Conservation (phyloP, 108 stramenopile genomes). For the Cyclotella cryptica region DNA sequence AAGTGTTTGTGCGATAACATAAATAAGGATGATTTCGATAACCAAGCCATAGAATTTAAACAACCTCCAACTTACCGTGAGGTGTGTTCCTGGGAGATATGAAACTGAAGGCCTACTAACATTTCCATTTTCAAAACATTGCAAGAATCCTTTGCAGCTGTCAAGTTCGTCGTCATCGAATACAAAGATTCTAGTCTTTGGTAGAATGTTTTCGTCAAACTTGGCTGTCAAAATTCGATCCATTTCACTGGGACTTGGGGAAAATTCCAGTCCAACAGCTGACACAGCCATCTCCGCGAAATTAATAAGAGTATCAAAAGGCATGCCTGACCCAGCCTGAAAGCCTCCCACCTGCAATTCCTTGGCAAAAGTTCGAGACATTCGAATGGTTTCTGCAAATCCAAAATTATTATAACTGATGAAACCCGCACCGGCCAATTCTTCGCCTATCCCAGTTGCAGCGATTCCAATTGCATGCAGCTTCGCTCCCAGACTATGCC, state of each 20-base stretch:
- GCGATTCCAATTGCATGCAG: constrained; percentile 74
- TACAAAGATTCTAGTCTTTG: constrained; percentile 73
- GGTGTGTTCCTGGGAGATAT: constrained; percentile 70
- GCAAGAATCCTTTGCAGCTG: constrained; percentile 61
- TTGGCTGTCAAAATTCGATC: constrained; percentile 67
- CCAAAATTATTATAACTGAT: constrained; percentile 84
- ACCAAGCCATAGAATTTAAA: too few relatives aligned
- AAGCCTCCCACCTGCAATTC: constrained; percentile 54
- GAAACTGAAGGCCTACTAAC: constrained; percentile 36
- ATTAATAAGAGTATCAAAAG: constrained; percentile 66
- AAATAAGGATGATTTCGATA: neutral
- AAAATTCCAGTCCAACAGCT: constrained; percentile 80
- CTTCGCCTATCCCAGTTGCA: constrained; percentile 68
- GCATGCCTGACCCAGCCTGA: constrained; percentile 21
- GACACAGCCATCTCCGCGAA: constrained; percentile 76
- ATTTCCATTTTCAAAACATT: constrained; percentile 24
- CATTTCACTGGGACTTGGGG: constrained; percentile 66
- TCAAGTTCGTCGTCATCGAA: constrained; percentile 84
- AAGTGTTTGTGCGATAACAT: neutral
- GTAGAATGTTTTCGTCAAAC: constrained; percentile 60
- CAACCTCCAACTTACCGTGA: constrained; percentile 51
- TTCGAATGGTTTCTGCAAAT: constrained; percentile 67
- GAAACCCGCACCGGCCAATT: constrained; percentile 71
- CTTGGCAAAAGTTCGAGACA: constrained; percentile 73
- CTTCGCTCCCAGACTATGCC: constrained; percentile 79